Conservation (phyloP, 2,329 filamentous ascomycete genomes). For the Colletotrichum falcatum region DNA sequence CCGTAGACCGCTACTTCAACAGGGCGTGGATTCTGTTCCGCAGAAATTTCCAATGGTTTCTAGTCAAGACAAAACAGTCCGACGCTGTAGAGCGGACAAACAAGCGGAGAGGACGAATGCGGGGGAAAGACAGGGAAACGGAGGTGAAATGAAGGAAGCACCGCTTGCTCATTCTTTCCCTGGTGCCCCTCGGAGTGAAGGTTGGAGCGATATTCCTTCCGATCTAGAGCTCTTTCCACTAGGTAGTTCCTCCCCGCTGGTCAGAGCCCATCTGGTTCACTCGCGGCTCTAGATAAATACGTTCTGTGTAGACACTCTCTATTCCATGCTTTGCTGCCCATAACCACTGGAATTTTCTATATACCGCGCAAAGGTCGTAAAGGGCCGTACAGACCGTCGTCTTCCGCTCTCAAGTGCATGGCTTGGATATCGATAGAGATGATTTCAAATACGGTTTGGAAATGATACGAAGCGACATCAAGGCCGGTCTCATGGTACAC, state of each 20-base stretch:
- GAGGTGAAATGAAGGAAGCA: too few species aligned
- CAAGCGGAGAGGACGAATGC: background rate
- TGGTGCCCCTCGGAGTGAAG: background rate
- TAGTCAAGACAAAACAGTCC: too few species aligned
- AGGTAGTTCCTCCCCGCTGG: background rate
- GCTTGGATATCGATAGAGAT: background rate
- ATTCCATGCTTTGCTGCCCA: background rate
- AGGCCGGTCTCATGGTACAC: background rate
- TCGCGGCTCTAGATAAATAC: too few species aligned
- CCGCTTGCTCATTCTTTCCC: too few species aligned
- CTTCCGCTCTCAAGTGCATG: background rate
- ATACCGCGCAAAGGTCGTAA: too few species aligned
- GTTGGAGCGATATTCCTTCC: background rate
- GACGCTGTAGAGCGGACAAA: background rate
- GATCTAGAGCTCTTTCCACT: background rate
- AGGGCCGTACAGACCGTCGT: too few species aligned
- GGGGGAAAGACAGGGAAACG: too few species aligned
- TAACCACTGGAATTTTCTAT: too few species aligned
- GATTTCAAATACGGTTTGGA: background rate
- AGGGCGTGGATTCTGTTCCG: background rate
- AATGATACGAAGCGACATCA: too few species aligned
- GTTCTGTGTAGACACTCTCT: background rate
- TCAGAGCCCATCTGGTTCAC: too few species aligned
- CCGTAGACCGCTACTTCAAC: background rate
- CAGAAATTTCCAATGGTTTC: too few species aligned